These are phyloP conservation scores for Papiliotrema flavescens DNA, from an alignment of 1,284 basidiomycete genomes.

Conservation along the genomic window DNA sequence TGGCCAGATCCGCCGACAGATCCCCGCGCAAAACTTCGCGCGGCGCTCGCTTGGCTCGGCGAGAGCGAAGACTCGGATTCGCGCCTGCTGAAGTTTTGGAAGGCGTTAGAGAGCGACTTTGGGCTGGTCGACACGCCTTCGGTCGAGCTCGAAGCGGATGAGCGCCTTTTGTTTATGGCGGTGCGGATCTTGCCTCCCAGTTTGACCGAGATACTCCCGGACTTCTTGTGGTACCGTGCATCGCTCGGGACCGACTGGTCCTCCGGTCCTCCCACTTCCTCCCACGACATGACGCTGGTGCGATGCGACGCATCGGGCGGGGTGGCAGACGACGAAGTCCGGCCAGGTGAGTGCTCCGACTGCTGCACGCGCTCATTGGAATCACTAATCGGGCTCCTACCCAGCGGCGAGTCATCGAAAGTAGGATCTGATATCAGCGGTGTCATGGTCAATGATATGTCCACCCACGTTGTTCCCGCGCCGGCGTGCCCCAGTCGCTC, in stretches of 20 bases:
- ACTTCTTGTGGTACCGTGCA: conserved; percentile 28
- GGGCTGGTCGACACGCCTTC: conserved; percentile 26
- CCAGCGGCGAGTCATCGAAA: conserved; percentile 14
- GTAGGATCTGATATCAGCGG: conserved; percentile 13
- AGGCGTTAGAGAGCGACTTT: conserved; percentile 9
- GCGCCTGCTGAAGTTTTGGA: conserved; percentile 16
- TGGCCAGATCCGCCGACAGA: conserved; percentile 11
- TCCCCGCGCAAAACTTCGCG: background rate
- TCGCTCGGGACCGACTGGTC: conserved; percentile 31
- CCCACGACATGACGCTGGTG: conserved; percentile 40
- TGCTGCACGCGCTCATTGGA: background rate
- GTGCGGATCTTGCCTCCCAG: conserved; percentile 31
- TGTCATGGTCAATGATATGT: background rate
- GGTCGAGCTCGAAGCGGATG: conserved; percentile 17
- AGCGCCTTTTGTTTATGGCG: conserved; percentile 30
- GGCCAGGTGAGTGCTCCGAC: background rate
- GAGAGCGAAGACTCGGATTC: conserved; percentile 26
- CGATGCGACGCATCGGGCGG: conserved; percentile 13
- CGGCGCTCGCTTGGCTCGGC: conserved; percentile 11
- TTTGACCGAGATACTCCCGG: conserved; percentile 37
- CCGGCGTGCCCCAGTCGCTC: conserved; percentile 41
- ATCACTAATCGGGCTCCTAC: background rate
- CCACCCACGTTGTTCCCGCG: conserved; percentile 24
- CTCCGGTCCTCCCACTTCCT: conserved; percentile 30
- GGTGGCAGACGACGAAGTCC: conserved; percentile 3